phyloP scores from a whole-genome alignment of 371 early-diverging fungal species.

The Mucor piriformis region DNA sequence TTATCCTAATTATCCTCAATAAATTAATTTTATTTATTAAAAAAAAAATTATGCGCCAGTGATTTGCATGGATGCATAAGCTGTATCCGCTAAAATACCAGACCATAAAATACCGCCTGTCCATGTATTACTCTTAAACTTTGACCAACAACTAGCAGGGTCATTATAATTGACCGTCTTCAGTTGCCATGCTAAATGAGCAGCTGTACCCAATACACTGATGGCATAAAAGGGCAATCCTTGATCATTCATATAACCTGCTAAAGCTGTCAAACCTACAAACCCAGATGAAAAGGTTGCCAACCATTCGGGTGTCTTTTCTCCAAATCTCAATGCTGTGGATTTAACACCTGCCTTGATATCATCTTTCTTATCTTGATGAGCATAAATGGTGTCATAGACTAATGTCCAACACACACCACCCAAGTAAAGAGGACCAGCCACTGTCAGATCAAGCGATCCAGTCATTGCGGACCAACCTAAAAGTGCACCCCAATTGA shows the following conservation, averaged over 20 bases:
- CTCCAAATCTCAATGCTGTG: conserved; percentile 87
- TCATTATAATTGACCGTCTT: conserved; percentile 69
- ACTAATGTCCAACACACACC: conserved; percentile 94
- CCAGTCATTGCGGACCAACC: conserved; percentile 95
- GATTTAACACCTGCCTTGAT: conserved; percentile 87
- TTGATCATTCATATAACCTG: conserved; percentile 84
- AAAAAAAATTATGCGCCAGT: neutral
- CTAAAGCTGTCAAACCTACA: conserved; percentile 65
- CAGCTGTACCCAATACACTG: conserved; percentile 74
- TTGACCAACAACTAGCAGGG: conserved; percentile 69
- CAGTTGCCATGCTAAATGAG: conserved; percentile 86
- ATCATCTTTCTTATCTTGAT: conserved; percentile 93
- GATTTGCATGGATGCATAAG: conserved; percentile 6
- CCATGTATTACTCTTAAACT: conserved; percentile 78
- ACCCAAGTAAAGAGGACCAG: conserved; percentile 82
- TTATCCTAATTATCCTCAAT: conserved; percentile 27
- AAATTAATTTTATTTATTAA: neutral
- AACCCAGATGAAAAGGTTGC: conserved; percentile 74
- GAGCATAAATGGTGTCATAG: conserved; percentile 97
- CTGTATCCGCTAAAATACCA: conserved; percentile 69
- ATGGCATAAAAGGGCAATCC: conserved; percentile 73
- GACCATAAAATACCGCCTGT: conserved; percentile 76
- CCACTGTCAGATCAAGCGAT: conserved; percentile 64
- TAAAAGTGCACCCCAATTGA: conserved; percentile 93
- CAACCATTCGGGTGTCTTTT: conserved; percentile 72